These are phyloP conservation scores for Huntiella abstrusa DNA, from an alignment of 2,329 filamentous ascomycete genomes.

Conservation along the genomic window DNA sequence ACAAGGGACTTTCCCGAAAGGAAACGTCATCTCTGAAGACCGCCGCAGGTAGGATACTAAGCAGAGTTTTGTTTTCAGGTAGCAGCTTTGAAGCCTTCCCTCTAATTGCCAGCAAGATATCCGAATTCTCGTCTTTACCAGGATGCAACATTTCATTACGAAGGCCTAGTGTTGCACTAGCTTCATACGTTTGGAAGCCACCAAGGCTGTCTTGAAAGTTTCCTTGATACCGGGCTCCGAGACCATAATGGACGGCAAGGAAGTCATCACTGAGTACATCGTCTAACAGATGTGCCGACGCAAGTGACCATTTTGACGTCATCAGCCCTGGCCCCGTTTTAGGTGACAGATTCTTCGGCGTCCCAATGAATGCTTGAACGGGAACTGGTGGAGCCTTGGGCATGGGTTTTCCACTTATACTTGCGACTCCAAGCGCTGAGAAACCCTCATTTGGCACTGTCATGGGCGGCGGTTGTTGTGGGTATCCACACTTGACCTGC, in stretches of 20 bases:
- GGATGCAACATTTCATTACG: constrained; percentile 82
- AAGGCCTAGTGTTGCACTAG: constrained; percentile 75
- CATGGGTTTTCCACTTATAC: constrained; percentile 1
- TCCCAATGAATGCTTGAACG: constrained; percentile 89
- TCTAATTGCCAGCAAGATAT: constrained; percentile 76
- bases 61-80: constrained; percentile 59
- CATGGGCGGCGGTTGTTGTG: constrained; percentile 51
- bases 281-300: constrained; percentile 74
- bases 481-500: constrained; percentile 77
- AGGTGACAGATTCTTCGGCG: constrained; percentile 69
- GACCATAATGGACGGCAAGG: constrained; percentile 72
- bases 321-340: constrained; percentile 55
- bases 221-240: constrained; percentile 79
- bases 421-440: background rate
- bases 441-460: constrained; percentile 22
- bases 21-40: constrained; percentile 67
- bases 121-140: constrained; percentile 76
- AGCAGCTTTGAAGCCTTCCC: constrained; percentile 67
- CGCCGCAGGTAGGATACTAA: constrained; percentile 66
- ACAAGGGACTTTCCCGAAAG: constrained; percentile 57
- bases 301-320: constrained; percentile 69
- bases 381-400: background rate
- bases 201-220: constrained; percentile 95
- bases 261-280: constrained; percentile 81
- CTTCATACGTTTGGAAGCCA: constrained; percentile 88